Evolutionary conservation across 1,284 basidiomycete species (phyloP).

Genomic region (Puccinia horiana): DNA sequence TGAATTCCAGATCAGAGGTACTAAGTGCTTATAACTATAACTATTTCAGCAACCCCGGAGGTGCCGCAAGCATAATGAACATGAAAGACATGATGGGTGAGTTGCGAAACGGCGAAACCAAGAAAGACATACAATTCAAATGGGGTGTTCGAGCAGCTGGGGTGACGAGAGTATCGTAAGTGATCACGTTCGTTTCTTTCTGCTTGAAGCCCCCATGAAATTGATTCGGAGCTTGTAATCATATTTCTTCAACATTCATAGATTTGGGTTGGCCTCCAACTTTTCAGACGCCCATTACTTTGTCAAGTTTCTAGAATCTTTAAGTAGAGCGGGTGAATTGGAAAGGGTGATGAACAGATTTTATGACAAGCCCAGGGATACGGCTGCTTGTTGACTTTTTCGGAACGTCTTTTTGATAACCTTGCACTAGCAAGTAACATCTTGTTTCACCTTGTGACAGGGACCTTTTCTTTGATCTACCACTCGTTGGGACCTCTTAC

Average conservation of each 20-base stretch:
- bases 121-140: constrained; percentile 44
- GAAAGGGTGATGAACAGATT: constrained; percentile 12
- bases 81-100: constrained; percentile 42
- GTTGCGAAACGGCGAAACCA: constrained; percentile 36
- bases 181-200: neutral
- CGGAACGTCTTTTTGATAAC: neutral
- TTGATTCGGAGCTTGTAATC: neutral
- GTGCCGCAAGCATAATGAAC: constrained; percentile 39
- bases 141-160: constrained; percentile 47
- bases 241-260: neutral
- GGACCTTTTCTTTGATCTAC: neutral
- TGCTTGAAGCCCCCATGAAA: neutral
- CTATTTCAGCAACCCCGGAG: constrained; percentile 34
- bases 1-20: neutral
- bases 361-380: constrained; percentile 41
- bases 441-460: no score
- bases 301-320: constrained; percentile 19
- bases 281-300: constrained; percentile 36
- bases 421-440: no score
- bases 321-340: constrained; percentile 13
- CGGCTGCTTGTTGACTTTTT: constrained; percentile 12
- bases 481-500: no score
- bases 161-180: constrained; percentile 42
- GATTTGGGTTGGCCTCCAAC: constrained; percentile 42
- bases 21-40: neutral